Conservation (phyloP, 108 stramenopile genomes). For the Conticribra weissflogii region DNA sequence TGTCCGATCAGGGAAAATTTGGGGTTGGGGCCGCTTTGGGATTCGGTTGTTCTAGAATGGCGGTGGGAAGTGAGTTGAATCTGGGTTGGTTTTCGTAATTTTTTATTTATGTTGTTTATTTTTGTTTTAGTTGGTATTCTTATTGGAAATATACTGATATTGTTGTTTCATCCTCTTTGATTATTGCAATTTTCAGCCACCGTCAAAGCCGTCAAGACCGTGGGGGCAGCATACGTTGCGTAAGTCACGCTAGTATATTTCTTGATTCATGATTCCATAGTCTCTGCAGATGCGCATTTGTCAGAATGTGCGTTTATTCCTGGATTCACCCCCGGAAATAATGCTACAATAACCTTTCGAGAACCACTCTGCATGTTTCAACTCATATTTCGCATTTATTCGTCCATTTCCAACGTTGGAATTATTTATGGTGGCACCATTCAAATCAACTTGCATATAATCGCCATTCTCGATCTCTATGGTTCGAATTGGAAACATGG, state of each 20-base stretch:
- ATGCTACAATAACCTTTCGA: no score
- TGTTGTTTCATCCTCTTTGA: background rate
- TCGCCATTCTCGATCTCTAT: no score
- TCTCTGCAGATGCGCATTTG: no score
- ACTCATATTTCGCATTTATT: no score
- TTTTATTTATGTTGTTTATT: background rate
- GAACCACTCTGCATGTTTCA: no score
- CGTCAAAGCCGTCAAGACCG: conserved; percentile 31
- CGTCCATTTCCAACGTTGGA: no score
- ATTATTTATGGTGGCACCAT: no score
- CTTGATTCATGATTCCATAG: background rate
- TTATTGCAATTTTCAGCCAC: conserved; percentile 7
- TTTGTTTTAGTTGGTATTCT: background rate
- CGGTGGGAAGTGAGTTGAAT: conserved; percentile 21
- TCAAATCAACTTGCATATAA: no score
- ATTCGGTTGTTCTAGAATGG: conserved; percentile 33
- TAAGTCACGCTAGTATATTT: conserved; percentile 3
- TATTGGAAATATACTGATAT: background rate
- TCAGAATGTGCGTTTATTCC: no score
- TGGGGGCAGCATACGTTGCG: conserved; percentile 42
- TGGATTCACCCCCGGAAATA: no score
- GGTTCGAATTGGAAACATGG: no score
- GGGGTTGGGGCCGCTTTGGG: conserved; percentile 31
- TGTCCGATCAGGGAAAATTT: conserved; percentile 40
- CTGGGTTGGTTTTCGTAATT: background rate